phyloP scores from a whole-genome alignment of 2,329 filamentous ascomycete genomes.

The Metarhizium robertsii region DNA sequence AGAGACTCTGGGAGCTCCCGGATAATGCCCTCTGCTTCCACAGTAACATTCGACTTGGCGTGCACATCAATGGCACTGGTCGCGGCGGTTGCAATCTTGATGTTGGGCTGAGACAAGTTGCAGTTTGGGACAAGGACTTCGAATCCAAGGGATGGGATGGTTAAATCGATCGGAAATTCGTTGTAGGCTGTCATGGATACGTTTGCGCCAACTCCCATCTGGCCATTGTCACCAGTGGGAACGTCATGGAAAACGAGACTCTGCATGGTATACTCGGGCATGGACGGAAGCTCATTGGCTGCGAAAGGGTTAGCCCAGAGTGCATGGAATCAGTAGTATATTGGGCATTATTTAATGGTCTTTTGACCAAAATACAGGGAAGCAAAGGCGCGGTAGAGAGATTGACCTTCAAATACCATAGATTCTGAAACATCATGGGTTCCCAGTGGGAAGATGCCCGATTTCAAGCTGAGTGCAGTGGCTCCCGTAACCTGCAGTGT shows the following conservation, averaged over 20 bases:
- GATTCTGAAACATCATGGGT: slow-evolving; percentile 66
- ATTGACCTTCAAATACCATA: slow-evolving; percentile 75
- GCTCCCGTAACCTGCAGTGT: slow-evolving; percentile 64
- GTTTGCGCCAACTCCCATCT: slow-evolving; percentile 69
- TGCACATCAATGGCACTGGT: slow-evolving; percentile 59
- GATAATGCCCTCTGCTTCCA: slow-evolving; percentile 64
- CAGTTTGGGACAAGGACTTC: slow-evolving; percentile 82
- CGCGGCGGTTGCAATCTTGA: slow-evolving; percentile 67
- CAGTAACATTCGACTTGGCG: slow-evolving; percentile 56
- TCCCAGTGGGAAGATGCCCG: slow-evolving; percentile 71
- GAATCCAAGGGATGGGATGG: slow-evolving; percentile 72
- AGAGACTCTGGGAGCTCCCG: slow-evolving; percentile 65
- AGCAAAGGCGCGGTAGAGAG: slow-evolving; percentile 54
- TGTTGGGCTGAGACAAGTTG: slow-evolving; percentile 57
- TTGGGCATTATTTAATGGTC: slow-evolving; percentile 23
- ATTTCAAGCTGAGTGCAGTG: slow-evolving; percentile 63
- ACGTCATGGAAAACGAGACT: slow-evolving; percentile 72
- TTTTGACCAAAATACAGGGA: slow-evolving; percentile 54
- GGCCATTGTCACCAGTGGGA: slow-evolving; percentile 34
- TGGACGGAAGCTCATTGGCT: slow-evolving; percentile 62
- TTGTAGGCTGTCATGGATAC: slow-evolving; percentile 66
- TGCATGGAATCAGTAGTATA: slow-evolving; percentile 7
- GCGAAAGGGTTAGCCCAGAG: slow-evolving; percentile 24
- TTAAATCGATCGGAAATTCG: slow-evolving; percentile 66
- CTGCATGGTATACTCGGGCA: slow-evolving; percentile 77